Evolutionary conservation across 2,329 filamentous ascomycete species (phyloP).

Genomic region (Curvularia spicifera): DNA sequence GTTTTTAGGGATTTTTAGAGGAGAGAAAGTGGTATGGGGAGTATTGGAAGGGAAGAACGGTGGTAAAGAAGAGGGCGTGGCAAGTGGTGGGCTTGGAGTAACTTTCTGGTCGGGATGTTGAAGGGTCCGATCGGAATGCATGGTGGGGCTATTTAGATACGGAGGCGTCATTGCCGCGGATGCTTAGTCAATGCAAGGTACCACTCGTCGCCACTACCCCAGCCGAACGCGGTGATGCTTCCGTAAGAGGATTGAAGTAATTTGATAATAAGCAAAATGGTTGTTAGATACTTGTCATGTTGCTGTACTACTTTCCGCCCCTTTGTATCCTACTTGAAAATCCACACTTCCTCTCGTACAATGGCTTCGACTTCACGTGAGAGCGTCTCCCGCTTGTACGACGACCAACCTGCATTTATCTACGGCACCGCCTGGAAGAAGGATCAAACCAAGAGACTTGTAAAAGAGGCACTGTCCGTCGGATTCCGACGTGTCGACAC

Average conservation of each 20-base stretch:
- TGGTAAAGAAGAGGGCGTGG: background rate
- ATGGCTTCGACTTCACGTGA: constrained; percentile 28
- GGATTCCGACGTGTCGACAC: constrained; percentile 80
- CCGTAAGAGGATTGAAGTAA: background rate
- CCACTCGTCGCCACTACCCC: background rate
- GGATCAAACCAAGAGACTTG: constrained; percentile 68
- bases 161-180: constrained; percentile 7
- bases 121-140: constrained; percentile 22
- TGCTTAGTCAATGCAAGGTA: constrained; percentile 19
- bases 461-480: constrained; percentile 69
- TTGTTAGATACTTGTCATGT: background rate
- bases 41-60: background rate
- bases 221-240: background rate
- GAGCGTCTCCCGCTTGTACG: constrained; percentile 23
- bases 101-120: constrained; percentile 21
- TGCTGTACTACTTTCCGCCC: background rate
- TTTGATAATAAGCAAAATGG: background rate
- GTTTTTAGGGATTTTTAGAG: background rate
- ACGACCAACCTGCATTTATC: constrained; percentile 55
- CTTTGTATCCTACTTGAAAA: background rate
- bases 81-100: constrained; percentile 15
- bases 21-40: too few relatives aligned
- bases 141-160: constrained; percentile 19
- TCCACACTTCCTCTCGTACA: constrained; percentile 15
- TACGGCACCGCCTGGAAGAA: constrained; percentile 92